Evolutionary conservation across 2,329 filamentous ascomycete genomes (phyloP).

Genomic region (Hypoxylon sp.): DNA sequence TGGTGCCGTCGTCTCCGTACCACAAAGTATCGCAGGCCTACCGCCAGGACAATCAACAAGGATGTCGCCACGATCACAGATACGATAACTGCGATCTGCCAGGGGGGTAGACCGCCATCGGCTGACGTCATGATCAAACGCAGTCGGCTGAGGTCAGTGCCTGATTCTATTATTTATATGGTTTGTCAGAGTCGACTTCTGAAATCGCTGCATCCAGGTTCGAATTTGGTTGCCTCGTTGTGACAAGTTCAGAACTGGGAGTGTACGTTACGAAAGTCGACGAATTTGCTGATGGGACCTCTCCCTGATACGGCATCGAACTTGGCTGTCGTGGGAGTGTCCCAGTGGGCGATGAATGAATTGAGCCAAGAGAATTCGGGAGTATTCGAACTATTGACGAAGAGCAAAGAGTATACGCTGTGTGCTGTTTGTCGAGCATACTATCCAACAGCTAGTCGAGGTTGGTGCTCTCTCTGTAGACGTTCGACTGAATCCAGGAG

Average conservation of each 20-base stretch:
- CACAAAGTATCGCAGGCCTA: slow-evolving; percentile 22
- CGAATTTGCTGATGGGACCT: background rate
- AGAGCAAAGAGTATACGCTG: background rate
- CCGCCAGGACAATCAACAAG: slow-evolving; percentile 17
- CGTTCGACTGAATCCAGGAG: background rate
- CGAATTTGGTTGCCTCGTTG: background rate
- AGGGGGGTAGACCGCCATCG: background rate
- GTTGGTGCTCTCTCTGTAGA: slow-evolving; percentile 1
- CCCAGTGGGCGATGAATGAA: background rate
- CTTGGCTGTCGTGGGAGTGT: background rate
- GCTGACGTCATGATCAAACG: slow-evolving; percentile 1
- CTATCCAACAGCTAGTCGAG: slow-evolving; percentile 1
- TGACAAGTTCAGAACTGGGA: background rate
- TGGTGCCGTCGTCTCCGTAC: slow-evolving; percentile 13
- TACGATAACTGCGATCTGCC: slow-evolving; percentile 25
- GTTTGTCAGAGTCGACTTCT: background rate
- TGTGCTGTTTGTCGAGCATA: slow-evolving; percentile 9
- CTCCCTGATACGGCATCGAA: background rate
- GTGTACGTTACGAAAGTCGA: background rate
- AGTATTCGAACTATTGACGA: background rate
- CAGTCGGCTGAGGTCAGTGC: background rate
- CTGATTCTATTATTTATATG: background rate
- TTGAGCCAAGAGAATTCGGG: background rate
- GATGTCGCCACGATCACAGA: slow-evolving; percentile 21
- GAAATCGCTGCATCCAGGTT: background rate